Evolutionary conservation across 148 eudicot genomes (phyloP).

Genomic region (Amaranthus hypochondriacus): DNA sequence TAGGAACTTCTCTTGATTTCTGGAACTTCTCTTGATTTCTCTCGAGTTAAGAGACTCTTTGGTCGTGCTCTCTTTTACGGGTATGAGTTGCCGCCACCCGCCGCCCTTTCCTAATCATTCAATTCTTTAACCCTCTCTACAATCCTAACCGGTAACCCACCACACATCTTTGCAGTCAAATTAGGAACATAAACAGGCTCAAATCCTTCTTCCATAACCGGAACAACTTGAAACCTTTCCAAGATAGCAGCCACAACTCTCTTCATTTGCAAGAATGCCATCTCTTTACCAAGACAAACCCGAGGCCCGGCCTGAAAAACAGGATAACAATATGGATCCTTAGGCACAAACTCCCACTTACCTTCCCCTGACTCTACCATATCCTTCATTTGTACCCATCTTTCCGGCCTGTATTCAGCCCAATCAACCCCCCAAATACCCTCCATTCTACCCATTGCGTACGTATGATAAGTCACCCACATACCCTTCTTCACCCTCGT

Average conservation of each 20-base stretch:
- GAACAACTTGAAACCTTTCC: slow-evolving; percentile 41
- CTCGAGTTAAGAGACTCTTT: too few species aligned
- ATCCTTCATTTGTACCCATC: slow-evolving; percentile 33
- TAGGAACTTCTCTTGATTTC: too few species aligned
- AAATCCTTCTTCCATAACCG: slow-evolving; percentile 29
- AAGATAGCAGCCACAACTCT: slow-evolving; percentile 38
- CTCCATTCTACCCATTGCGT: slow-evolving; percentile 55
- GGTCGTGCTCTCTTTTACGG: too few species aligned
- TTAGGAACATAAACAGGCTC: slow-evolving; percentile 32
- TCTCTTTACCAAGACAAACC: slow-evolving; percentile 52
- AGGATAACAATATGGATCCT: slow-evolving; percentile 40
- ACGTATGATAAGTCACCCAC: slow-evolving; percentile 39
- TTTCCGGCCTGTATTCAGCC: slow-evolving; percentile 34
- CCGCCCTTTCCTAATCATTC: background rate
- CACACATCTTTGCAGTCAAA: slow-evolving; percentile 45
- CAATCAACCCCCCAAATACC: slow-evolving; percentile 45
- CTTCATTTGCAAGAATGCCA: slow-evolving; percentile 64
- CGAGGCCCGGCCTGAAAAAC: slow-evolving; percentile 59
- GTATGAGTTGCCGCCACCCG: too few species aligned
- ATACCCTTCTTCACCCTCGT: slow-evolving; percentile 39
- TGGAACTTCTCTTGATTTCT: too few species aligned
- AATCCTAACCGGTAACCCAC: slow-evolving; percentile 35
- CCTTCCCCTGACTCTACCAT: slow-evolving; percentile 4
- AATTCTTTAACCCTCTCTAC: slow-evolving; percentile 17
- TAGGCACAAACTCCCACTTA: slow-evolving; percentile 28